Evolutionary conservation across 2,329 filamentous ascomycete species (phyloP), one percentile per base, ranked within the genome.

Genomic region (Cercospora zeae-maydis): DNA sequence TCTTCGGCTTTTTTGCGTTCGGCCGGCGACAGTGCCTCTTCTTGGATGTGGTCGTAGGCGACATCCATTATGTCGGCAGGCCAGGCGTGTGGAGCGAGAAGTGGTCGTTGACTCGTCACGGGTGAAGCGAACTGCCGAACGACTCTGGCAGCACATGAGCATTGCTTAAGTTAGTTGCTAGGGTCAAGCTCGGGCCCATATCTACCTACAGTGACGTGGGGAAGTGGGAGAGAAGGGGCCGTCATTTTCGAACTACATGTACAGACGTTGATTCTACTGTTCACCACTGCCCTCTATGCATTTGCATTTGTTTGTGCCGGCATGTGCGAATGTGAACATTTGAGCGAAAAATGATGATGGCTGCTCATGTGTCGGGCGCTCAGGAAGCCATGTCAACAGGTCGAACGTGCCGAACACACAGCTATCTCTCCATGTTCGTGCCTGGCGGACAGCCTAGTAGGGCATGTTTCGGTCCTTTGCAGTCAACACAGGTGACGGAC

Each of bases 41-140:
- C 92, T 75, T 92, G 88, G 72, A 98, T 96, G 77, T 96, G 92
- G 75, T 99, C 95, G 84, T 98, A 99, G 49, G 93, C 93, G 74
- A 96, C 83, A 85, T 99, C 95, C 95, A 99, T 98, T 10, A 52
- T 52, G 21, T 4, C 10, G 16, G 47, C 47, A 33, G 24, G 24
- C 24, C 24, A 27, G 31, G 24, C 4, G 4, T 30, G 5, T n/a
- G 2, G 24, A 16, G 24, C 19, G n/a, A 52, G 30, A 30, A 33
- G 14, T 31, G 21, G 47, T 13, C 27, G 47, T 3, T 30, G n/a
- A n/a, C n/a, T n/a, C n/a, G n/a, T n/a, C n/a, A 24, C 2, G 4
- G 2, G 24, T 52, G 27, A 13, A 33, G 47, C 19, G 47, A 33
- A 24, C 24, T 11, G 14, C 47, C 47, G 47, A 33, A 30, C 30